Evolutionary conservation across 1,284 basidiomycete genomes (phyloP), one percentile per base, ranked within the genome.

Genomic region (Meira miltonrushii): DNA sequence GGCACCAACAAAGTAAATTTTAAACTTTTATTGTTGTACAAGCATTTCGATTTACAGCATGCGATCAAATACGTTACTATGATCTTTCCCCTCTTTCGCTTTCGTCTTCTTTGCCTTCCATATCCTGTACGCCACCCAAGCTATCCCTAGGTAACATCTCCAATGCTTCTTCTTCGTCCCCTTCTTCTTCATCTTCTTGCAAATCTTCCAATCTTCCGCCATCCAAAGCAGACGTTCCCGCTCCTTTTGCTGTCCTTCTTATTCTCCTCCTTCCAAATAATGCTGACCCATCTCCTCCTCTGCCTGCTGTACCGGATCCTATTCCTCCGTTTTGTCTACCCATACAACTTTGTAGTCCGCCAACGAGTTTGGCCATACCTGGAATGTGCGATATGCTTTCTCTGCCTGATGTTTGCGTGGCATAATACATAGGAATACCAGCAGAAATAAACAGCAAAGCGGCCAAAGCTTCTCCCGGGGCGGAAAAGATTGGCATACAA

Each of bases 401-500:
- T 13, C 49, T 21, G n/a, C 47, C 28, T 2, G 55, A 48, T 2
- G 57, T 55, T 56, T 77, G 73, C 10, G 75, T 74, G 10, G 70
- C 11, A 37, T 62, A 71, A 43, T 75, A 75, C 19, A 76, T 61
- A 2, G 72, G 75, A 25, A 72, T 61, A 2, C 75, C 75, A 0
- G 65, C 65, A 0, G 47, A 57, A 21, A 74, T 73, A 57, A 74
- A 75, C 10, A 57, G 39, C 43, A 72, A 49, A 10, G 73, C 73
- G 0, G 72, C 71, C 10, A 74, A 33, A 92, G 1, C 91, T 78
- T 96, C 89, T 23, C 88, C 79, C 0, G 94, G 95, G 13, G 93
- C 92, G 1, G 92, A 92, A 60, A 95, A 88, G 55, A 95, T 84
- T 2, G 93, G 93, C 90, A 98, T 96, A 69, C 89, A 87, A 5